phyloP scores from a whole-genome alignment of 805 yeast species.

The Metschnikowia shivogae region DNA sequence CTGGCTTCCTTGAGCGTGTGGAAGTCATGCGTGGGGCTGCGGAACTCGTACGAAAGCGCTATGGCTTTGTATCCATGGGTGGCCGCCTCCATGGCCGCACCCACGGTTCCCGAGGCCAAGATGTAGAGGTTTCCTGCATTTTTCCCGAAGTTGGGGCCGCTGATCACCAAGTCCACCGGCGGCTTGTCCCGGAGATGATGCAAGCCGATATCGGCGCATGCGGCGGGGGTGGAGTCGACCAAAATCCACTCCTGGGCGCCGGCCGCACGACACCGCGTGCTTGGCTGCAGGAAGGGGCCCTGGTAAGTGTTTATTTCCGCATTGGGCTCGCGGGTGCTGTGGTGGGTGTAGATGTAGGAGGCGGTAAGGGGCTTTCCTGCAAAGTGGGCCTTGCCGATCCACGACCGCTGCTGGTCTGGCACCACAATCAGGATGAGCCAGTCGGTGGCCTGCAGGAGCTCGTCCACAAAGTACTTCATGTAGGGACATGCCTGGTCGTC shows the following conservation, averaged over 20 bases:
- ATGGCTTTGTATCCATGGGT: conserved; percentile 66
- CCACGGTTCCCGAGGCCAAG: conserved; percentile 90
- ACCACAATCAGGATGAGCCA: conserved; percentile 85
- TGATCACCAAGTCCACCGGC: conserved; percentile 78
- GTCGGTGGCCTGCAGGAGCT: conserved; percentile 57
- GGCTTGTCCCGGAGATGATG: conserved; percentile 57
- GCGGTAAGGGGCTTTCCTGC: conserved; percentile 66
- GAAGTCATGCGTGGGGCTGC: conserved; percentile 45
- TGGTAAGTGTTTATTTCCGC: conserved; percentile 39
- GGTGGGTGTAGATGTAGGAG: conserved; percentile 55
- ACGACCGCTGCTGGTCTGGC: conserved; percentile 83
- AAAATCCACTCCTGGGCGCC: conserved; percentile 77
- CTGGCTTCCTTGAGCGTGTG: conserved; percentile 61
- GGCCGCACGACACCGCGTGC: conserved; percentile 31
- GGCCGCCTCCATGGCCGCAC: conserved; percentile 94
- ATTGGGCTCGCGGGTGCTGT: conserved; percentile 43
- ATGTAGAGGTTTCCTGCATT: conserved; percentile 87
- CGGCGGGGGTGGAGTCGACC: conserved; percentile 93
- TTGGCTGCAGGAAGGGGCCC: conserved; percentile 47
- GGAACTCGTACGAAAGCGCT: conserved; percentile 86
- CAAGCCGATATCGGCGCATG: conserved; percentile 87
- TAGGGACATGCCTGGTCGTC: conserved; percentile 78
- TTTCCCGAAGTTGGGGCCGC: conserved; percentile 96
- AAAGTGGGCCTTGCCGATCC: conserved; percentile 98
- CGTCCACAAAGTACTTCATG: conserved; percentile 73